A percentile compares a stretch with the other conserved stretches of the same genome.
phyloP scores from a whole-genome alignment of 2,329 filamentous ascomycete genomes.

The Aureobasidium namibiae region DNA sequence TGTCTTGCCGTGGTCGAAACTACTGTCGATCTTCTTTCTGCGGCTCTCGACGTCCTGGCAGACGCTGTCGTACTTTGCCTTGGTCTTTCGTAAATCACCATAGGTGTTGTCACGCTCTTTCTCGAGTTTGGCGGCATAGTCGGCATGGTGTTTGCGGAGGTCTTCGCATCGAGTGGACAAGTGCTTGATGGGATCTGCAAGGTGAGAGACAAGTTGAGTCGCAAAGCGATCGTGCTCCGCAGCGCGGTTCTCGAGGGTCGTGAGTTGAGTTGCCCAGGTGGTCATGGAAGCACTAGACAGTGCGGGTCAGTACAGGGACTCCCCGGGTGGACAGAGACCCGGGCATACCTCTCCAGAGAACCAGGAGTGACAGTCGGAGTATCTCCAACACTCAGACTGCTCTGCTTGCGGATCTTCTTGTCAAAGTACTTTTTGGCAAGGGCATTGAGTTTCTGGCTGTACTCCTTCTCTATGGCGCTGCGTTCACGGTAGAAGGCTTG shows the following conservation, averaged over 20 bases:
- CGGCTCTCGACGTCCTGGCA: conserved; percentile 93
- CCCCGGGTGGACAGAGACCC: background rate
- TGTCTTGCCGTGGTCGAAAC: conserved; percentile 76
- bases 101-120: conserved; percentile 82
- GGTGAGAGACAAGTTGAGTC: conserved; percentile 65
- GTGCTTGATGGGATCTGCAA: conserved; percentile 79
- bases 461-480: conserved; percentile 91
- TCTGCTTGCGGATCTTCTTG: conserved; percentile 86
- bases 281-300: conserved; percentile 73
- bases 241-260: conserved; percentile 78
- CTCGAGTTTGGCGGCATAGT: conserved; percentile 82
- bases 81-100: conserved; percentile 77
- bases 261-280: conserved; percentile 92
- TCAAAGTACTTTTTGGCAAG: conserved; percentile 96
- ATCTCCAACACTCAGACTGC: conserved; percentile 84
- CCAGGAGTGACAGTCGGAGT: conserved; percentile 88
- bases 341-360: conserved; percentile 70
- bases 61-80: conserved; percentile 82
- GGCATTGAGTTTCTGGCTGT: conserved; percentile 75
- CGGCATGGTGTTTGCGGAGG: conserved; percentile 79
- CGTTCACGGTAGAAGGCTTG: conserved; percentile 96
- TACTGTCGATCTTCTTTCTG: conserved; percentile 88
- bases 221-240: conserved; percentile 82
- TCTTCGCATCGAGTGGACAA: conserved; percentile 75
- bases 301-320: background rate